A percentile compares a stretch with the other conserved stretches of the same genome.
Conservation (phyloP, 2,329 filamentous ascomycete species). For the Daldinia eschscholtzii region DNA sequence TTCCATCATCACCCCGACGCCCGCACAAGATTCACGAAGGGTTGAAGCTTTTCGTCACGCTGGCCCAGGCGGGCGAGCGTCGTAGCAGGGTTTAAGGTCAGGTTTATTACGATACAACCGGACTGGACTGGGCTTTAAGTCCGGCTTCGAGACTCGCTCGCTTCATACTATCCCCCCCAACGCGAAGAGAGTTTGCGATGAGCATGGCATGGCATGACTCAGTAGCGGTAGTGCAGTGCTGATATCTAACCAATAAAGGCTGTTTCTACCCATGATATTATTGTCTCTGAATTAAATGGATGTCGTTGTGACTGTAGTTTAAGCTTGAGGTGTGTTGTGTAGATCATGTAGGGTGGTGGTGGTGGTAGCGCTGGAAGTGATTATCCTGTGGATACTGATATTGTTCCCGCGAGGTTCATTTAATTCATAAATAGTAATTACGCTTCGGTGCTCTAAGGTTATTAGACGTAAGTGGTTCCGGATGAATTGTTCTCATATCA, state of each 20-base stretch:
- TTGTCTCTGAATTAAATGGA: background rate
- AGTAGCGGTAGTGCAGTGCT: conserved; percentile 44
- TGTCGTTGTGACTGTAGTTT: background rate
- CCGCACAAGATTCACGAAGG: conserved; percentile 8
- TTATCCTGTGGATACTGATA: background rate
- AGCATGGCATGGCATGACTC: conserved; percentile 20
- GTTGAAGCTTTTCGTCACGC: conserved; percentile 11
- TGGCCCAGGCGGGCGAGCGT: background rate
- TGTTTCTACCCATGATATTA: conserved; percentile 33
- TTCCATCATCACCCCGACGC: background rate
- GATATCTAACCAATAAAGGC: conserved; percentile 46
- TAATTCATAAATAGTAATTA: no score
- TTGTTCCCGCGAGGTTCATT: background rate
- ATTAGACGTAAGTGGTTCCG: no score
- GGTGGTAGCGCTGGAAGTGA: background rate
- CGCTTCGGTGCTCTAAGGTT: no score
- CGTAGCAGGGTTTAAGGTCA: conserved; percentile 10
- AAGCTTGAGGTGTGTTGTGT: background rate
- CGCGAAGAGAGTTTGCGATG: conserved; percentile 21
- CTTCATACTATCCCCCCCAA: conserved; percentile 5
- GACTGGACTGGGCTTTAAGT: conserved; percentile 4
- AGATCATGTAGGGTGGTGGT: background rate
- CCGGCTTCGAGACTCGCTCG: conserved; percentile 6
- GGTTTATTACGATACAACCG: conserved; percentile 4
- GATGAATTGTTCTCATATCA: no score